A percentile compares a stretch with the other conserved stretches of the same genome.
Evolutionary conservation across 2,329 filamentous ascomycete species (phyloP).

Genomic region (Ascochyta lentis): DNA sequence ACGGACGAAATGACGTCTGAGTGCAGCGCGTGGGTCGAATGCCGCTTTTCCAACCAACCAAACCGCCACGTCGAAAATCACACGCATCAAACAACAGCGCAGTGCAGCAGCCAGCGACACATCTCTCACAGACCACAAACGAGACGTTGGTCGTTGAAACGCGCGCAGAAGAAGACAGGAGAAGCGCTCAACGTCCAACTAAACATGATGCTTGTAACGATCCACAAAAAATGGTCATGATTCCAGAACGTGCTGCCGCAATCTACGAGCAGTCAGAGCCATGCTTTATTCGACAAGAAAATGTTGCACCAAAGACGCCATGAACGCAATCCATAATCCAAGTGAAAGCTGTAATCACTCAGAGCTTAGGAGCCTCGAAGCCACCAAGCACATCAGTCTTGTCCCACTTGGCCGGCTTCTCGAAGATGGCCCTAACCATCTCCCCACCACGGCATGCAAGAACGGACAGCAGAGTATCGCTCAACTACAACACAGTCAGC

Average conservation of each 20-base stretch:
- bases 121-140: no score
- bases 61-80: neutral
- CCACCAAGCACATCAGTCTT: slow-evolving; percentile 33
- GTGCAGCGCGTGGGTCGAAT: neutral
- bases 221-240: neutral
- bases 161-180: no score
- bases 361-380: slow-evolving; percentile 25
- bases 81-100: neutral
- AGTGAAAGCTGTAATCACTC: neutral
- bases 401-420: slow-evolving; percentile 38
- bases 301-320: slow-evolving; percentile 2
- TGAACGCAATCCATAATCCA: neutral
- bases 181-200: neutral
- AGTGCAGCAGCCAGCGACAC: neutral
- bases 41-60: neutral
- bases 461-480: slow-evolving; percentile 82
- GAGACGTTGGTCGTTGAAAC: no score
- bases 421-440: slow-evolving; percentile 78
- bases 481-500: slow-evolving; percentile 60
- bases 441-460: slow-evolving; percentile 77
- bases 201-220: neutral
- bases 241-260: neutral
- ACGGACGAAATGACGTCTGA: slow-evolving; percentile 2
- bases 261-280: neutral
- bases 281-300: neutral